A percentile compares a stretch with the other conserved stretches of the same genome.
Conservation (phyloP, 2,329 filamentous ascomycete species). For the Epichloe scottii region DNA sequence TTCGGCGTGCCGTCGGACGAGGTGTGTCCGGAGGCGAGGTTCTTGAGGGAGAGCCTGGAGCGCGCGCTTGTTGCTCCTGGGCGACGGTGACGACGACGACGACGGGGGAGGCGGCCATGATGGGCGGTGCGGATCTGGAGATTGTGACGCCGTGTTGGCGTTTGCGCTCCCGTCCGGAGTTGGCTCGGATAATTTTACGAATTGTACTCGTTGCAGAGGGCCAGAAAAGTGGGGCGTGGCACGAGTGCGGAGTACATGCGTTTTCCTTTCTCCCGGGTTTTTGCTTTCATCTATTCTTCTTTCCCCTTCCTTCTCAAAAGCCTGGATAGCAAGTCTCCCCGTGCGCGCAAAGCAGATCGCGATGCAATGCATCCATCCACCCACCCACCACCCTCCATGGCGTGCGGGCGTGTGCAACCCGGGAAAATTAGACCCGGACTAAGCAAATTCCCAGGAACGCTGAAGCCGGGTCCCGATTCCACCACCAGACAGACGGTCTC, state of each 20-base stretch:
- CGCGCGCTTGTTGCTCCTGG: conserved; percentile 17
- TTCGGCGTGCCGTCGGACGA: conserved; percentile 35
- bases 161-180: no score
- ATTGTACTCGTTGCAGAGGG: no score
- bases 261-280: neutral
- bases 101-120: conserved; percentile 36
- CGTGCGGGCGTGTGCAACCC: neutral
- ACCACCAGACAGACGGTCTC: no score
- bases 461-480: no score
- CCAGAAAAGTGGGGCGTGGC: no score
- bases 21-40: conserved; percentile 22
- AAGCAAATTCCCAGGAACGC: neutral
- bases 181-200: no score
- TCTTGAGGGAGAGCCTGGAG: conserved; percentile 34
- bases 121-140: conserved; percentile 1
- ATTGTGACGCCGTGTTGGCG: no score
- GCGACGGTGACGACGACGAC: conserved; percentile 25
- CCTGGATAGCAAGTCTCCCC: no score
- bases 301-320: neutral
- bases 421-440: neutral
- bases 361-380: neutral
- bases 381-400: no score
- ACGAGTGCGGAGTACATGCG: no score
- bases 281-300: neutral
- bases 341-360: no score